Percentiles rank a stretch among this genome's conserved stretches.
These are phyloP conservation scores for Hypholoma sublateritium DNA, from an alignment of 768 basidiomycete species.

Conservation along the genomic window DNA sequence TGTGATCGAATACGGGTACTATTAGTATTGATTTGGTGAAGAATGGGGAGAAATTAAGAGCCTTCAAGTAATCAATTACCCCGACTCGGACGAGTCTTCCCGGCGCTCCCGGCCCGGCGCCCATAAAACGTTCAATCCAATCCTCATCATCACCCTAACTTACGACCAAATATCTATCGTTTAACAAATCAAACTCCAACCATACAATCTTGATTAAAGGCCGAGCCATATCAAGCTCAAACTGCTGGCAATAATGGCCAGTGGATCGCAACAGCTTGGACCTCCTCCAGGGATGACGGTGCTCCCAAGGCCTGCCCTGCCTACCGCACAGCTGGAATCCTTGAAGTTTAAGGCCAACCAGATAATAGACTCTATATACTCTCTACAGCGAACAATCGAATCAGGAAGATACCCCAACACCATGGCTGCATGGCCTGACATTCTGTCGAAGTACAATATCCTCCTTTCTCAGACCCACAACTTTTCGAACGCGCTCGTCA, in stretches of 20 bases:
- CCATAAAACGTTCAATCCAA: no score
- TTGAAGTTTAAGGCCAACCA: conserved; percentile 75
- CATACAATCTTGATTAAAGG: no score
- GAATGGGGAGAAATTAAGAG: no score
- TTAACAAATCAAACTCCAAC: no score
- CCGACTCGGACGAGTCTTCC: no score
- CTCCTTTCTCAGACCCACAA: conserved; percentile 81
- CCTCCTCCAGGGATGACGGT: conserved; percentile 9
- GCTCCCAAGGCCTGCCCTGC: conserved; percentile 35
- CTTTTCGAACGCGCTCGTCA: conserved; percentile 63
- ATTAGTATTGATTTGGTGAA: no score
- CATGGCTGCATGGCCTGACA: conserved; percentile 87
- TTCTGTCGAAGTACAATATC: conserved; percentile 83
- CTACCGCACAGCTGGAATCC: conserved; percentile 72
- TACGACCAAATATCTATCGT: no score
- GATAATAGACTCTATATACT: conserved; percentile 74
- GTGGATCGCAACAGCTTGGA: conserved; percentile 2
- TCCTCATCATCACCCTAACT: no score
- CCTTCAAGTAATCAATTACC: no score
- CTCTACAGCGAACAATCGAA: conserved; percentile 64
- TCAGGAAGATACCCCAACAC: conserved; percentile 48
- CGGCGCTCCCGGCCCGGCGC: no score
- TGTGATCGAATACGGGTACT: no score
- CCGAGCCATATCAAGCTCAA: not conserved
- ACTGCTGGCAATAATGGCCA: not conserved